Evolutionary conservation across 2,329 filamentous ascomycete species (phyloP).

Genomic region (Stenocarpella maydis): DNA sequence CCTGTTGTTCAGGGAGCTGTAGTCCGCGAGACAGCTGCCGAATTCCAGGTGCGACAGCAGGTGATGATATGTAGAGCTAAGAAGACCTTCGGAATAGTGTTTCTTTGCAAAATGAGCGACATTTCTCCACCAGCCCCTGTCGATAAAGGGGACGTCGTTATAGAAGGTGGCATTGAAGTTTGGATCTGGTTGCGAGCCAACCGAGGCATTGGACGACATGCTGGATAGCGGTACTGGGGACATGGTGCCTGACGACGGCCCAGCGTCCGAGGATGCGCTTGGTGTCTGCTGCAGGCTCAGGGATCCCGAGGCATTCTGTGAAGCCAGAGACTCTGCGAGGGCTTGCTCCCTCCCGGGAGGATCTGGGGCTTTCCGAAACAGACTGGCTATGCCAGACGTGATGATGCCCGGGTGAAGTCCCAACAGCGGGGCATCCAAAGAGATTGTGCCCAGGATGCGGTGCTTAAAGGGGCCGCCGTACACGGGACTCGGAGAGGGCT

Average conservation of each 20-base stretch:
- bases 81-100: conserved; percentile 74
- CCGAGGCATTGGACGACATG: conserved; percentile 36
- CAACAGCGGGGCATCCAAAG: conserved; percentile 86
- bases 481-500: conserved; percentile 48
- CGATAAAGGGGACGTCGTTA: conserved; percentile 76
- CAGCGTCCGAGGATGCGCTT: conserved; percentile 29
- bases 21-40: conserved; percentile 82
- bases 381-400: conserved; percentile 79
- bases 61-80: conserved; percentile 75
- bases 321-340: conserved; percentile 31
- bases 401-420: conserved; percentile 91
- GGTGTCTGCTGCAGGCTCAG: conserved; percentile 40
- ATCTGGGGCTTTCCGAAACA: conserved; percentile 66
- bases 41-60: conserved; percentile 86
- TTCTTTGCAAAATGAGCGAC: conserved; percentile 83
- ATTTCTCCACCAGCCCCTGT: conserved; percentile 73
- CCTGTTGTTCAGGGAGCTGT: conserved; percentile 70
- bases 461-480: conserved; percentile 66
- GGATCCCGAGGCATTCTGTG: conserved; percentile 35
- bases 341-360: conserved; percentile 40
- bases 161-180: conserved; percentile 79
- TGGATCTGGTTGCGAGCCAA: conserved; percentile 54
- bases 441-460: conserved; percentile 80
- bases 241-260: conserved; percentile 33
- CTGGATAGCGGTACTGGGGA: conserved; percentile 35